Evolutionary conservation across 2,329 filamentous ascomycete species (phyloP).

Genomic region (Ilyonectria mors-panacis): DNA sequence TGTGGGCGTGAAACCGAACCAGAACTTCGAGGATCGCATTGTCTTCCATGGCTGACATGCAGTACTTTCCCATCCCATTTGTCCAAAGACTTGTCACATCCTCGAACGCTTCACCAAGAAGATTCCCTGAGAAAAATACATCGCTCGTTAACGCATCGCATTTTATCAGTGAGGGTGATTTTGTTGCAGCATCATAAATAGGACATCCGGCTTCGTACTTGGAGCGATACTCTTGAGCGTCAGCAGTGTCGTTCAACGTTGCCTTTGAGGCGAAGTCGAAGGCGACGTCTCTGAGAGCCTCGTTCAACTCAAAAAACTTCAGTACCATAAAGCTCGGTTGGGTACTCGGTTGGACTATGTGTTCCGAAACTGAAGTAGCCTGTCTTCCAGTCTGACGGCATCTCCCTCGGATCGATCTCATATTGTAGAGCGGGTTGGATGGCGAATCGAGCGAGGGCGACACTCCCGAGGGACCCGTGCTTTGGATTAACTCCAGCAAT

Average conservation of each 20-base stretch:
- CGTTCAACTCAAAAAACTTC: conserved; percentile 39
- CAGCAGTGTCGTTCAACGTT: conserved; percentile 21
- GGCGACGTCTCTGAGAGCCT: conserved; percentile 25
- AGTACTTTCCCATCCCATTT: conserved; percentile 29
- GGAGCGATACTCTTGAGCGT: conserved; percentile 24
- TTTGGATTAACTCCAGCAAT: conserved; percentile 37
- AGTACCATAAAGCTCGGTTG: conserved; percentile 29
- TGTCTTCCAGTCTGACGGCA: conserved; percentile 24
- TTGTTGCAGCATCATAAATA: conserved; percentile 20
- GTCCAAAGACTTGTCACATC: conserved; percentile 27
- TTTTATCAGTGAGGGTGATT: conserved; percentile 22
- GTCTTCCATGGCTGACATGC: conserved; percentile 37
- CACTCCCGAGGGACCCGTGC: conserved; percentile 30
- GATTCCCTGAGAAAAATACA: conserved; percentile 30
- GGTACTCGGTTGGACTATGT: conserved; percentile 24
- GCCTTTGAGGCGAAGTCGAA: conserved; percentile 24
- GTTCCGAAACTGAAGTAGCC: conserved; percentile 36
- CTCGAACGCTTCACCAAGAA: conserved; percentile 26
- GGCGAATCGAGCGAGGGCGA: conserved; percentile 31
- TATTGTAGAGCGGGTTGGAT: conserved; percentile 36
- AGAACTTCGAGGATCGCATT: conserved; percentile 30
- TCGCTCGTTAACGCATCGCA: conserved; percentile 30
- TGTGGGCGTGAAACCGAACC: conserved; percentile 22
- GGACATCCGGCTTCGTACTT: conserved; percentile 12
- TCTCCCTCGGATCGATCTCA: conserved; percentile 35